Conservation (phyloP, 352 stramenopile genomes). For the Phytophthora niederhauseri region DNA sequence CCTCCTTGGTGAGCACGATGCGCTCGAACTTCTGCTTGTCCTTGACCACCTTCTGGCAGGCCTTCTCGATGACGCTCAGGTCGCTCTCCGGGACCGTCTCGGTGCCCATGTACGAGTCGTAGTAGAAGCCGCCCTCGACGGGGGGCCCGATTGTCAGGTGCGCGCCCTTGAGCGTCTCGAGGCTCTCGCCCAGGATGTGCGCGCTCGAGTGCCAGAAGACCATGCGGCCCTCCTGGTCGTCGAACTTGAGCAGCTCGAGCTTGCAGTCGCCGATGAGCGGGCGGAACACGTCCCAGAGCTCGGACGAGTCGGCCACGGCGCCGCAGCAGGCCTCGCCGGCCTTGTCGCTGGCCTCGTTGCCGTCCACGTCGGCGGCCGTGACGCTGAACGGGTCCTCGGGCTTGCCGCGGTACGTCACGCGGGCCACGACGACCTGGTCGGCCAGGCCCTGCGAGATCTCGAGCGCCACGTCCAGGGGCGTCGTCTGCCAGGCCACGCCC, state of each 20-base stretch:
- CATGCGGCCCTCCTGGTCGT: slow-evolving; percentile 95
- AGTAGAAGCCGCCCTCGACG: slow-evolving; percentile 98
- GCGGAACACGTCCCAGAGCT: slow-evolving; percentile 98
- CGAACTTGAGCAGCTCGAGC: slow-evolving; percentile 98
- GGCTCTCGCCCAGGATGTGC: slow-evolving; percentile 97
- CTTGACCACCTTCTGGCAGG: slow-evolving; percentile 95
- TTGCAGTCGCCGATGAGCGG: slow-evolving; percentile 97
- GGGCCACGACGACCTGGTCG: slow-evolving; percentile 93
- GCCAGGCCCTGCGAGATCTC: slow-evolving; percentile 96
- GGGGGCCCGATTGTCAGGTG: slow-evolving; percentile 97
- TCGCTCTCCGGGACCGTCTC: slow-evolving; percentile 77
- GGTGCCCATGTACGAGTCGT: slow-evolving; percentile 99
- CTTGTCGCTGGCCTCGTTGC: slow-evolving; percentile 78
- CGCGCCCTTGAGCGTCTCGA: slow-evolving; percentile 97
- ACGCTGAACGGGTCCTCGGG: slow-evolving; percentile 80
- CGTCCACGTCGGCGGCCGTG: slow-evolving; percentile 88
- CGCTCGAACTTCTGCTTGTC: slow-evolving; percentile 98
- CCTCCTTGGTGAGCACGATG: slow-evolving; percentile 98
- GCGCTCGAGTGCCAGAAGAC: slow-evolving; percentile 98
- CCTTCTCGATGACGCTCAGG: slow-evolving; percentile 91
- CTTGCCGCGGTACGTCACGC: slow-evolving; percentile 87
- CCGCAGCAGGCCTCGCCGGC: slow-evolving; percentile 55
- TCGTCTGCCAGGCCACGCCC: slow-evolving; percentile 94
- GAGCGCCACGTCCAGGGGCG: slow-evolving; percentile 96
- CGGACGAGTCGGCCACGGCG: slow-evolving; percentile 55